Base-by-base conservation (phyloP, 1,284 basidiomycete genomes). In the Anthracocystis walkeri region DNA sequence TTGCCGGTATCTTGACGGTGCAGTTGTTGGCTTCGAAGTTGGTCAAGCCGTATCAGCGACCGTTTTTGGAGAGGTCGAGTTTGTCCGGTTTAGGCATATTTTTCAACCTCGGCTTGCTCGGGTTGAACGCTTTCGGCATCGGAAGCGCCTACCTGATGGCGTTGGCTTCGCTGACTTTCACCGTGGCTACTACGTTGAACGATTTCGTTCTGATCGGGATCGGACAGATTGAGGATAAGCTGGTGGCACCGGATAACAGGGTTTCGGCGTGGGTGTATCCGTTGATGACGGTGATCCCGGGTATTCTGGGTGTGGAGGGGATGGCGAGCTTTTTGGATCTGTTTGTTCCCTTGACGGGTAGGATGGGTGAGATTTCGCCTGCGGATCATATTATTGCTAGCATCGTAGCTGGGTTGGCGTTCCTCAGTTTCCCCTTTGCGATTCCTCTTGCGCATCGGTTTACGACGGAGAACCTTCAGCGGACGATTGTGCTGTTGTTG, bases 321-420 rank as follows among this genome's bases (percentile, higher is more conserved):
- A 86, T 92, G 57, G 87, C 90, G 42, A 89, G 89, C 2, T 90
- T 93, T 6, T 83, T 95, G 12, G 80, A 96, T 69, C 91, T 98
- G 18, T 97, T 99, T 81, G 94, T 97, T 0, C 96, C 96, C 1
- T 86, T 98, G 76, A 93, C 94, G 68, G 85, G 91, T 82, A 57
- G 87, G 75, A 82, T 83, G 77, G 86, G 86, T 23, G 80, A 75
- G 77, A 77, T 78, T 45, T 74, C 66, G 4, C 66, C 95, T 0
- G 91, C 91, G 1, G 96, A 99, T 80, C 90, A 92, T 82, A 92
- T 98, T 82, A 93, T 98, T 53, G 95, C 93, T 0, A 90, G 90
- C 12, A 79, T 87, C 35, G 81, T 82, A 23, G 75, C 79, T 10
- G 69, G 89, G 92, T 58, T 90, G 8, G 55, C 44, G 0, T 84